A percentile compares a stretch with the other conserved stretches of the same genome.
phyloP scores from a whole-genome alignment of 345 rosid genomes.

The Mercurialis annua region DNA sequence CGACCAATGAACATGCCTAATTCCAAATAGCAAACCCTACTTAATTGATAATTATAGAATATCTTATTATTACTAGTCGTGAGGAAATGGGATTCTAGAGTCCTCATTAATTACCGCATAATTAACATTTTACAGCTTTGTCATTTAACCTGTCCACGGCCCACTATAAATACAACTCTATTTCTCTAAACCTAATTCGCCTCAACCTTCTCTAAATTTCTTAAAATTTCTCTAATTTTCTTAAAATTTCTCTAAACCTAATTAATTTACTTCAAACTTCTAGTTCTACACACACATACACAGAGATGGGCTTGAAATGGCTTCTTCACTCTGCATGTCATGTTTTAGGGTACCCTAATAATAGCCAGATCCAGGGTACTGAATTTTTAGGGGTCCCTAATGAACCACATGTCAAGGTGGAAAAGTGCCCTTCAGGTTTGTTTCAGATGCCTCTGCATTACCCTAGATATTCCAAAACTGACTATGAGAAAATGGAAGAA shows the following conservation, averaged over 20 bases:
- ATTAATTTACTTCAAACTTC: neutral
- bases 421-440: conserved; percentile 22
- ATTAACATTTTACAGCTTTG: neutral
- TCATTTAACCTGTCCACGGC: neutral
- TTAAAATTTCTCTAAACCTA: neutral
- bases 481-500: conserved; percentile 72
- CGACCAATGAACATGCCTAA: no score
- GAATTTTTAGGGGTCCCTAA: conserved; percentile 8
- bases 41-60: neutral
- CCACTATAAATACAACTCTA: neutral
- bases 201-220: neutral
- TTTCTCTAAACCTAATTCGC: neutral
- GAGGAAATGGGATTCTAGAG: no score
- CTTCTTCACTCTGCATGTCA: conserved; percentile 42
- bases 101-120: no score
- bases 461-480: conserved; percentile 54
- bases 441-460: conserved; percentile 71
- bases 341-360: conserved; percentile 30
- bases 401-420: conserved; percentile 10
- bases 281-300: neutral
- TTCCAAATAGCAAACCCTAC: neutral
- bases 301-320: conserved; percentile 42
- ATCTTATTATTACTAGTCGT: no score
- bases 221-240: neutral
- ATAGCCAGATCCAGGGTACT: neutral